These are phyloP conservation scores for Beta macrorhiza DNA, from an alignment of 179 eudicot species.

Conservation along the genomic window DNA sequence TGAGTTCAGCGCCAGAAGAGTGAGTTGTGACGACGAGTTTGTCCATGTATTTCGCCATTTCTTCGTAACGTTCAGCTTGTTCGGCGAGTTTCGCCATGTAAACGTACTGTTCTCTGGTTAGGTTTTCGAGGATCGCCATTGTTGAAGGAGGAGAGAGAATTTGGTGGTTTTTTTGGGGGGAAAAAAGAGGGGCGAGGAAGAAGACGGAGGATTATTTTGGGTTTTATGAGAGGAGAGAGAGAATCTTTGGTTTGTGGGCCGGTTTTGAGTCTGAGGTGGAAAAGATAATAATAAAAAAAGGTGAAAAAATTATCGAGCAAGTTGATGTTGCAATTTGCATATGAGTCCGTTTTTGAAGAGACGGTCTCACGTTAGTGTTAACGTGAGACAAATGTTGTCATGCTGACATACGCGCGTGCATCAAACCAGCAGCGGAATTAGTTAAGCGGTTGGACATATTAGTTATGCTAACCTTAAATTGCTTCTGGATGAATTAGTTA, in stretches of 20 bases:
- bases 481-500: too few species aligned
- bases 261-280: not conserved
- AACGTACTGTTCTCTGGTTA: slow-evolving; percentile 60
- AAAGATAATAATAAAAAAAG: not conserved
- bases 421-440: too few species aligned
- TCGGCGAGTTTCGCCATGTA: slow-evolving; percentile 81
- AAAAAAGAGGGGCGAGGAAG: not conserved
- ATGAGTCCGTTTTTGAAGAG: too few species aligned
- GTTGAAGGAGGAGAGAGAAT: slow-evolving; percentile 17
- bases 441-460: too few species aligned
- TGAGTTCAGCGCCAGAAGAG: slow-evolving; percentile 40
- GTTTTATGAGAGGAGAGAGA: not conserved
- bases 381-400: too few species aligned
- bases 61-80: slow-evolving; percentile 85
- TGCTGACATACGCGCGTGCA: too few species aligned
- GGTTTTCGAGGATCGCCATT: slow-evolving; percentile 41
- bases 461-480: too few species aligned
- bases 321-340: not conserved
- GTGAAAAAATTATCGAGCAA: not conserved
- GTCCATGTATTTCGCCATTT: slow-evolving; percentile 83
- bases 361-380: too few species aligned
- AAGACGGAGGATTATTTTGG: not conserved
- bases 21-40: slow-evolving; percentile 41
- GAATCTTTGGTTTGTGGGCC: not conserved
- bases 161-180: not conserved